Base-by-base conservation (phyloP, 2,329 filamentous ascomycete species). In the Neonectria punicea region DNA sequence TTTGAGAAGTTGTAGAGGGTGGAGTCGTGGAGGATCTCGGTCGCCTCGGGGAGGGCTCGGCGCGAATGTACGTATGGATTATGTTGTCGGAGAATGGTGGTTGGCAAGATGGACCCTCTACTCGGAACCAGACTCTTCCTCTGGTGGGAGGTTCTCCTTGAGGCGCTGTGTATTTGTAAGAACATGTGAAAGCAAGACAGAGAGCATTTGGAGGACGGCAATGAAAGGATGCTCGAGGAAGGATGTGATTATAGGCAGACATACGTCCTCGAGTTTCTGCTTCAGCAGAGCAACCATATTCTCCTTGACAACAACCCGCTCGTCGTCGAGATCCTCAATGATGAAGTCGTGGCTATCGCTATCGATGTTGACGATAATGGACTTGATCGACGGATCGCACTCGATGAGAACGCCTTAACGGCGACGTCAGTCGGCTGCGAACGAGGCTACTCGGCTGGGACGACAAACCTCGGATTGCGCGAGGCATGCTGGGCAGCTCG, bases 361-460 rank as follows among this genome's bases (percentile, higher is more conserved):
- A 79, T 95, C 90, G 71, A 95, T 92, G 74, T 90, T 92, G 72
- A 92, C 84, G 74, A 95, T 91, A 82, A 94, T 93, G 68, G 92
- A 92, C 80, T 94, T 94, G 85, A 95, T 94, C 49, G 91, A 93
- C n/a, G 92, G 90, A 77, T 95, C 92, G 80, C 91, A 93, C 79
- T 93, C 89, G 79, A 95, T 89, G 69, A 95, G 86, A 30, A 93
- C 90, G 67, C 92, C 92, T 88, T 43, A 10, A 20, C 20, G 20
- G 34, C 25, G 57, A 20, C 32, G 58, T 63, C n/a, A 58, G 62
- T 32, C 43, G 49, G 41, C 28, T 25, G 18, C 14, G 5, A 47
- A 36, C 14, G 30, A 30, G 22, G 28, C 25, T 6, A 11, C 10
- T 39, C 30, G 22, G 44, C 16, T 11, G n/a, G 16, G 16, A 32